Evolutionary conservation across 2,329 filamentous ascomycete genomes (phyloP).

Genomic region (Aspergillus udagawae): DNA sequence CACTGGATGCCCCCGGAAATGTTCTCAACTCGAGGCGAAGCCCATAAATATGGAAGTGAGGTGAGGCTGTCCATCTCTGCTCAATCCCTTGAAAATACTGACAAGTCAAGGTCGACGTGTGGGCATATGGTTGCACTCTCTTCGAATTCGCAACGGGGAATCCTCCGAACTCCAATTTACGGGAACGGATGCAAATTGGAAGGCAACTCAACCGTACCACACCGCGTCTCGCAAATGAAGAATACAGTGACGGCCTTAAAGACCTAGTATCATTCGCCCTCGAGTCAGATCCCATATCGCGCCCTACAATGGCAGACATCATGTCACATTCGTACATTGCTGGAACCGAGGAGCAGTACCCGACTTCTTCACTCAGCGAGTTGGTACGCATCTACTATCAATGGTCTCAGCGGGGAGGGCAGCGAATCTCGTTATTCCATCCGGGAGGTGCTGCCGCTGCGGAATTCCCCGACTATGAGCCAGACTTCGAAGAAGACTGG

Average conservation of each 20-base stretch:
- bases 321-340: conserved; percentile 45
- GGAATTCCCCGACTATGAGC: conserved; percentile 43
- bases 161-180: conserved; percentile 46
- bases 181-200: conserved; percentile 46
- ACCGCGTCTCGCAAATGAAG: conserved; percentile 40
- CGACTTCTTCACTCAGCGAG: conserved; percentile 42
- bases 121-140: conserved; percentile 49
- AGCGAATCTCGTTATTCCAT: conserved; percentile 56
- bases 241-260: conserved; percentile 43
- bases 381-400: conserved; percentile 47
- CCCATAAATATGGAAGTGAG: conserved; percentile 46
- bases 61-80: conserved; percentile 22
- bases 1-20: conserved; percentile 66
- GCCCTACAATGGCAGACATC: conserved; percentile 46
- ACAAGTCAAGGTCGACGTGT: conserved; percentile 43
- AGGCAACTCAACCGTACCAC: conserved; percentile 41
- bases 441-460: conserved; percentile 56
- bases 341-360: conserved; percentile 40
- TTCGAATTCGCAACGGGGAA: conserved; percentile 49
- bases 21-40: conserved; percentile 37
- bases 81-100: conserved; percentile 1
- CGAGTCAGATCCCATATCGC: conserved; percentile 39
- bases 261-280: conserved; percentile 44
- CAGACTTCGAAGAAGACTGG: conserved; percentile 53
- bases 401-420: conserved; percentile 47